phyloP scores from a whole-genome alignment of 1,284 basidiomycete species.

The Apiotrichum domesticum region DNA sequence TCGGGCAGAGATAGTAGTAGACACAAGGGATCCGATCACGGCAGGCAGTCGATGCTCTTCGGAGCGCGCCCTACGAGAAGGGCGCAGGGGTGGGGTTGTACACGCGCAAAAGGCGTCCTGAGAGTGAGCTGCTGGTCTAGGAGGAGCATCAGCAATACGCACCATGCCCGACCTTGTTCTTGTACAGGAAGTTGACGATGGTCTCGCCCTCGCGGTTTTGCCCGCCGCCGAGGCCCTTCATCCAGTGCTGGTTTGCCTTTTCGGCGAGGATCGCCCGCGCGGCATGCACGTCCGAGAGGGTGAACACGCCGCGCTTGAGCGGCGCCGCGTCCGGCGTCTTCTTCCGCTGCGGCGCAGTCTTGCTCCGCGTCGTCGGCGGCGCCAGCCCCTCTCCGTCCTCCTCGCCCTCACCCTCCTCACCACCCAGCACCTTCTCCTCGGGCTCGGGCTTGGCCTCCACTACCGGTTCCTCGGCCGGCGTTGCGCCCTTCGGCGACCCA shows the following conservation, averaged over 20 bases:
- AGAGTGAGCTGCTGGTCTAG: neutral
- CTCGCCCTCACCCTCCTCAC: conserved; percentile 1
- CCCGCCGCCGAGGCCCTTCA: conserved; percentile 42
- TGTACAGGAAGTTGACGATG: conserved; percentile 46
- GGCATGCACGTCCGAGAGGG: conserved; percentile 37
- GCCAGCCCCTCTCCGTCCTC: conserved; percentile 8
- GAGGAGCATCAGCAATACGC: conserved; percentile 15
- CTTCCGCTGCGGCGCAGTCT: conserved; percentile 32
- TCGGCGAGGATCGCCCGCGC: conserved; percentile 39
- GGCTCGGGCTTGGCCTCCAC: neutral
- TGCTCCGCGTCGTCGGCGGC: conserved; percentile 39
- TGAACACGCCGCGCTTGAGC: conserved; percentile 35
- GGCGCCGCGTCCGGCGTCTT: conserved; percentile 20
- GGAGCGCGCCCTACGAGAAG: conserved; percentile 3
- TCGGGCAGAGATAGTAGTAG: too few relatives aligned
- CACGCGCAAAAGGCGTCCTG: conserved; percentile 37
- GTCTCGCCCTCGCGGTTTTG: conserved; percentile 46
- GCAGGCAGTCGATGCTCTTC: too few relatives aligned
- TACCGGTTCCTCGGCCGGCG: neutral
- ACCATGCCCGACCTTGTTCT: conserved; percentile 46
- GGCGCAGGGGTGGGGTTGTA: conserved; percentile 31
- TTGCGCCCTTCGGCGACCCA: conserved; percentile 4
- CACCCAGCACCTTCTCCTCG: neutral
- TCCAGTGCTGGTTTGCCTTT: conserved; percentile 44
- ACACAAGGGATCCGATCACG: too few relatives aligned